Conservation (phyloP, 140 eudicot genomes). For the Oenanthe javanica region DNA sequence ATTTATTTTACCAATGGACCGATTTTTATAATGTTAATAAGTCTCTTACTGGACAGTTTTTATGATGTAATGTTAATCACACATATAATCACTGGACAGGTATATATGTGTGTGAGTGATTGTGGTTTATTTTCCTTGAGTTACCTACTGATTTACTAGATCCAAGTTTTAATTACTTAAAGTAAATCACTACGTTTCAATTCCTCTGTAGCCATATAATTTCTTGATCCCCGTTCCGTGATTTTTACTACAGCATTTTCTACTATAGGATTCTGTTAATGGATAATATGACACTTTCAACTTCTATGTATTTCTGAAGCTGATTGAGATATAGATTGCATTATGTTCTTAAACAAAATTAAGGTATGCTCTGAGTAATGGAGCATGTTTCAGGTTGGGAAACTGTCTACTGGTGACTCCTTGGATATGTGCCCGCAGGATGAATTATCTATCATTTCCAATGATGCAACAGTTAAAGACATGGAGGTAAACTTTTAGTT, state of each 20-base stretch:
- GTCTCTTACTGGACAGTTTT: neutral
- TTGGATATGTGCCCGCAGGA: slow-evolving; percentile 81
- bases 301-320: neutral
- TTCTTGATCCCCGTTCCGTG: neutral
- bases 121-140: neutral
- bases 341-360: neutral
- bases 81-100: neutral
- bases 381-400: slow-evolving; percentile 51
- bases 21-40: neutral
- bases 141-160: neutral
- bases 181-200: neutral
- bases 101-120: neutral
- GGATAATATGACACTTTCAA: neutral
- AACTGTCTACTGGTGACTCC: slow-evolving; percentile 89
- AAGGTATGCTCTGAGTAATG: neutral
- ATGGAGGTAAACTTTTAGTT: slow-evolving; percentile 69
- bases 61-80: neutral
- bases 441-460: slow-evolving; percentile 68
- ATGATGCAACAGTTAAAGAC: slow-evolving; percentile 85
- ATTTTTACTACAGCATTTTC: neutral
- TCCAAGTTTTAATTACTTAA: neutral
- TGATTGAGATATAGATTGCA: neutral
- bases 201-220: neutral
- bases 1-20: neutral
- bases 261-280: neutral